These are phyloP conservation scores for Phragmites australis DNA, from an alignment of 176 grass and related monocot genomes.

Conservation along the genomic window DNA sequence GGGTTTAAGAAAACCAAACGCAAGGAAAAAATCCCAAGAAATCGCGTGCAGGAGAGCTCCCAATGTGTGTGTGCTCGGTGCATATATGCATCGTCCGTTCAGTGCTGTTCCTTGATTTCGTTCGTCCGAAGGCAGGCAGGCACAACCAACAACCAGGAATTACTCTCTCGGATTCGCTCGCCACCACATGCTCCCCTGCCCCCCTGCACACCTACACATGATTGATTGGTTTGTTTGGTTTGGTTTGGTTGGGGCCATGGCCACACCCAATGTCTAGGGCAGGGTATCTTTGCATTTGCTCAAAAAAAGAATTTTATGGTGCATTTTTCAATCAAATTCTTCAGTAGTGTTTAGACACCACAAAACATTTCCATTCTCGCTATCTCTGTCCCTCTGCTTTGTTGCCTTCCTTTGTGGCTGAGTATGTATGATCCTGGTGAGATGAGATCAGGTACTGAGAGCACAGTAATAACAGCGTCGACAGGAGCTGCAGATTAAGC, in stretches of 20 bases:
- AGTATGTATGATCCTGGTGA: not conserved
- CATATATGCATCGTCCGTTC: not conserved
- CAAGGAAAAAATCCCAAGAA: too few species aligned
- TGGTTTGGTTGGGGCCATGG: not conserved
- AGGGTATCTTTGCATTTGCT: not conserved
- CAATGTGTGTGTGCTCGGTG: too few species aligned
- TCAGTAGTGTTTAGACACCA: too few species aligned
- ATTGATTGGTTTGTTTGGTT: conserved; percentile 15
- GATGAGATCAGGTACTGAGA: conserved; percentile 10
- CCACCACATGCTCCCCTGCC: conserved; percentile 51
- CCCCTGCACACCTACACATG: conserved; percentile 51
- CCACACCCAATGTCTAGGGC: not conserved
- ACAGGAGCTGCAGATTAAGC: conserved; percentile 41
- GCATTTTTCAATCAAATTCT: too few species aligned
- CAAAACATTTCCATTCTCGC: too few species aligned
- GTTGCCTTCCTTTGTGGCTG: not conserved
- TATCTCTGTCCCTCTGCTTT: too few species aligned
- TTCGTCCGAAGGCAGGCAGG: not conserved
- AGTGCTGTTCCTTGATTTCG: not conserved
- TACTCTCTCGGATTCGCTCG: not conserved
- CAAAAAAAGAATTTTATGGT: not conserved
- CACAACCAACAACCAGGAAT: not conserved
- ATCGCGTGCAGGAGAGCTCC: too few species aligned
- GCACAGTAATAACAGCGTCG: not conserved
- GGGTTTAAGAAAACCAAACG: too few species aligned